Conservation (phyloP, 371 early-diverging fungal genomes). For the Nematocida homosporus region DNA sequence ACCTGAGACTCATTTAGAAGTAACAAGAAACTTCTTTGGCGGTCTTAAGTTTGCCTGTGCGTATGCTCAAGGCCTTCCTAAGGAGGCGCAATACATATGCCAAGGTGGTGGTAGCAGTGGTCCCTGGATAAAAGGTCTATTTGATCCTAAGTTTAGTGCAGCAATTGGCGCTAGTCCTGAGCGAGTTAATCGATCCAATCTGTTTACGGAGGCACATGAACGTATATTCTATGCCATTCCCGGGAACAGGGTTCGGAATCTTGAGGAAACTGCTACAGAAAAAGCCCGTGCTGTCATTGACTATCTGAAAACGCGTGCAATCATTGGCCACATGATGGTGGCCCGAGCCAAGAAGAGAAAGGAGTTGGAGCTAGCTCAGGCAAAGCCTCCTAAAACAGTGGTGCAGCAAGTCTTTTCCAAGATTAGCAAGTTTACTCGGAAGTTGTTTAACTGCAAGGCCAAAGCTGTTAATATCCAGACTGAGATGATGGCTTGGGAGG, state of each 20-base stretch:
- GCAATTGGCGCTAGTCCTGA: conserved; percentile 2
- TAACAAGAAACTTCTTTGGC: conserved; percentile 14
- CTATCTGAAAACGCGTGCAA: background rate
- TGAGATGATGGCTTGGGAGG: background rate
- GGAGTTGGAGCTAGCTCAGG: background rate
- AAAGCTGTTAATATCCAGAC: background rate
- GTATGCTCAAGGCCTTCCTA: conserved; percentile 9
- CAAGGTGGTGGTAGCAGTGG: background rate
- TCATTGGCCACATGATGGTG: background rate
- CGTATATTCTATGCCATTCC: too few relatives aligned
- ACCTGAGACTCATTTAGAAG: background rate
- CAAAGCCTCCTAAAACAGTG: background rate
- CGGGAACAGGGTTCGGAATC: too few relatives aligned
- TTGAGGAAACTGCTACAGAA: background rate
- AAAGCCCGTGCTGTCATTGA: background rate
- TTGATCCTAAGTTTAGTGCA: conserved; percentile 16
- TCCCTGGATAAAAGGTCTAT: conserved; percentile 19
- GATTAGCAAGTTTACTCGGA: too few relatives aligned
- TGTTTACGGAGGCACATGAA: conserved; percentile 32
- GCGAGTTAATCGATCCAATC: conserved; percentile 14
- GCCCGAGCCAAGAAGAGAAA: conserved; percentile 4
- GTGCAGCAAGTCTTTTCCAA: background rate
- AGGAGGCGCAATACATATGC: conserved; percentile 2
- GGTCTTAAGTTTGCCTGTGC: conserved; percentile 40
- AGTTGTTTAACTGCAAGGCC: background rate